A percentile compares a stretch with the other conserved stretches of the same genome.
Evolutionary conservation across 805 yeast genomes (phyloP).

Genomic region (Saccharomycopsis lassenensis): DNA sequence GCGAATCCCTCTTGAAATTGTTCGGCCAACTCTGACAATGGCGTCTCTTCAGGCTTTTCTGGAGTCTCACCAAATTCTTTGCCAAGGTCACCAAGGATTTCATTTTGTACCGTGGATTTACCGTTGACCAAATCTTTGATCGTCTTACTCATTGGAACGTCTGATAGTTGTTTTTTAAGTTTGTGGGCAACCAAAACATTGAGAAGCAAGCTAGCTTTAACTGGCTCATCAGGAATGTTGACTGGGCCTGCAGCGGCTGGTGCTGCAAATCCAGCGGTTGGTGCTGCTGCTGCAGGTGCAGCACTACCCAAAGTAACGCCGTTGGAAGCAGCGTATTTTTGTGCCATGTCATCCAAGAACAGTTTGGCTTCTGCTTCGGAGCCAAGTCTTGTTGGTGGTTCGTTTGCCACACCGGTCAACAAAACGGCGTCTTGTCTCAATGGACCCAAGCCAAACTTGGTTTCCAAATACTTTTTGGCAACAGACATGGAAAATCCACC

Average conservation of each 20-base stretch:
- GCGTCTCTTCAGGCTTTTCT: constrained; percentile 98
- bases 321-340: constrained; percentile 64
- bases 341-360: constrained; percentile 71
- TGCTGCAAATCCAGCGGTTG: constrained; percentile 49
- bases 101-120: constrained; percentile 97
- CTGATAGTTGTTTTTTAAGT: constrained; percentile 81
- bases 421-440: constrained; percentile 93
- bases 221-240: constrained; percentile 81
- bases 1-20: constrained; percentile 82
- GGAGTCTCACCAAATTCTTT: constrained; percentile 98
- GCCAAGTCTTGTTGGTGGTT: constrained; percentile 83
- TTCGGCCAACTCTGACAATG: constrained; percentile 91
- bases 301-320: constrained; percentile 48
- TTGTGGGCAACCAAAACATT: constrained; percentile 93
- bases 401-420: constrained; percentile 72
- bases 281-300: constrained; percentile 47
- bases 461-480: constrained; percentile 85
- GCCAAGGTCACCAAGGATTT: constrained; percentile 96
- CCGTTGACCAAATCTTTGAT: constrained; percentile 97
- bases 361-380: constrained; percentile 85
- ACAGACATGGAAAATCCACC: constrained; percentile 94
- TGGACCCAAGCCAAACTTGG: constrained; percentile 84
- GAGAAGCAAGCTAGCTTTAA: constrained; percentile 67
- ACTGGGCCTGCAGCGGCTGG: constrained; percentile 75
- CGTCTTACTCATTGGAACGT: constrained; percentile 81